Evolutionary conservation across 139 green algal genomes (phyloP), one percentile per base, ranked within the genome.

Genomic region (Zygnema cylindricum): DNA sequence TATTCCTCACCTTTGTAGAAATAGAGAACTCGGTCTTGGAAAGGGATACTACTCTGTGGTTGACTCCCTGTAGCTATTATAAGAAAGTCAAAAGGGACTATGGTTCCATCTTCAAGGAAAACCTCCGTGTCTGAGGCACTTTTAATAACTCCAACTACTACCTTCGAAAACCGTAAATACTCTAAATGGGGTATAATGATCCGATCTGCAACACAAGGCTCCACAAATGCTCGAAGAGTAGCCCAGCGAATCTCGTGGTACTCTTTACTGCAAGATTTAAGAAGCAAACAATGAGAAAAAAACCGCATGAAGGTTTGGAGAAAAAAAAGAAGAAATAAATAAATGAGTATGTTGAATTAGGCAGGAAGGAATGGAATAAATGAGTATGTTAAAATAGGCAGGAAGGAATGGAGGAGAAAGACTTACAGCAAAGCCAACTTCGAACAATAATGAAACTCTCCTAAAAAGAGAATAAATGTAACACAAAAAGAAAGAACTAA

Each of bases 91-190:
- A 55, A 91, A 25, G 86, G 84, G 32, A 88, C 78, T 35, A 32
- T 30, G 33, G 35, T 33, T n/a, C 78, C 78, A 38, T 85, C 78
- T 32, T 35, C 78, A 16, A 85, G 78, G n/a, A 33, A 35, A 32
- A 85, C 78, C 36, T 85, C 78, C n/a, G 32, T 43, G 76, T 0
- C 32, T 78, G 81, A 63, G 43, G 69, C 55, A 7, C 54, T 41
- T 7, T 2, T 25, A 23, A 86, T 41, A 23, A n/a, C 22, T 3
- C 57, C 86, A 35, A 91, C 86, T 38, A 86, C 0, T 11, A 90
- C 55, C 22, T 89, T 91, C n/a, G 86, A 57, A 41, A 86, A 85
- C 84, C 71, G 63, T 30, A 91, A 77, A 82, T 91, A 91, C 25
- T 84, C 86, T 38, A 36, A 49, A 69, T 91, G 86, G 25, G 78